Evolutionary conservation across 1,284 basidiomycete genomes (phyloP).

Genomic region (Heterobasidion occidentale): DNA sequence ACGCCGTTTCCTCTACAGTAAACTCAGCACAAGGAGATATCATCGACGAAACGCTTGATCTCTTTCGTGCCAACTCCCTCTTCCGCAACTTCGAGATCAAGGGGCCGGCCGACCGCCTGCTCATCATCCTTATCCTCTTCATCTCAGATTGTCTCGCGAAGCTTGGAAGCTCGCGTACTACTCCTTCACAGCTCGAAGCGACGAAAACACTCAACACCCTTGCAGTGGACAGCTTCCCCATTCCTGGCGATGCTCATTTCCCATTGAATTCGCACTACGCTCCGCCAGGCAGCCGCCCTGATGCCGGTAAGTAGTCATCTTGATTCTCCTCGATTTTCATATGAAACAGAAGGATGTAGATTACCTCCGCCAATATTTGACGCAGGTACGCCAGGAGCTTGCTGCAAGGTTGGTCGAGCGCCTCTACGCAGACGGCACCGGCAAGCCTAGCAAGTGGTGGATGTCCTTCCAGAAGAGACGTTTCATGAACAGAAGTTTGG

Average conservation of each 20-base stretch:
- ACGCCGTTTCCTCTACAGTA: slow-evolving; percentile 34
- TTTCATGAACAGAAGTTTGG: slow-evolving; percentile 88
- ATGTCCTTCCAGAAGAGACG: slow-evolving; percentile 98
- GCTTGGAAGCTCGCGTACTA: slow-evolving; percentile 60
- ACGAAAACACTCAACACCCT: slow-evolving; percentile 85
- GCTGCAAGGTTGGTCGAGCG: slow-evolving; percentile 81
- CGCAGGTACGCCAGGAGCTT: slow-evolving; percentile 89
- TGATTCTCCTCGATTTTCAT: slow-evolving; percentile 6
- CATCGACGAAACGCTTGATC: slow-evolving; percentile 92
- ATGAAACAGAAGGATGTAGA: slow-evolving; percentile 35
- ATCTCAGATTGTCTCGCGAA: slow-evolving; percentile 96
- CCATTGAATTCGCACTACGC: slow-evolving; percentile 91
- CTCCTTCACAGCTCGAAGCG: slow-evolving; percentile 80
- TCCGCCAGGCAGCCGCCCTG: slow-evolving; percentile 66
- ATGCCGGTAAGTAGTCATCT: slow-evolving; percentile 63
- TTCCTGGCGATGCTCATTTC: slow-evolving; percentile 96
- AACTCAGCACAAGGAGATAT: slow-evolving; percentile 82
- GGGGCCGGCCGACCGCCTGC: slow-evolving; percentile 89
- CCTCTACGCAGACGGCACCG: slow-evolving; percentile 80
- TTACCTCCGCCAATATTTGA: slow-evolving; percentile 84
- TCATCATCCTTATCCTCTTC: slow-evolving; percentile 98
- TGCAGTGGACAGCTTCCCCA: slow-evolving; percentile 86
- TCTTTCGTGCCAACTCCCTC: slow-evolving; percentile 98
- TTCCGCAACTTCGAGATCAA: slow-evolving; percentile 99
- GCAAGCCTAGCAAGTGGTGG: slow-evolving; percentile 99